Conservation (phyloP, 768 basidiomycete species). For the Pseudohyphozyma bogoriensis region DNA sequence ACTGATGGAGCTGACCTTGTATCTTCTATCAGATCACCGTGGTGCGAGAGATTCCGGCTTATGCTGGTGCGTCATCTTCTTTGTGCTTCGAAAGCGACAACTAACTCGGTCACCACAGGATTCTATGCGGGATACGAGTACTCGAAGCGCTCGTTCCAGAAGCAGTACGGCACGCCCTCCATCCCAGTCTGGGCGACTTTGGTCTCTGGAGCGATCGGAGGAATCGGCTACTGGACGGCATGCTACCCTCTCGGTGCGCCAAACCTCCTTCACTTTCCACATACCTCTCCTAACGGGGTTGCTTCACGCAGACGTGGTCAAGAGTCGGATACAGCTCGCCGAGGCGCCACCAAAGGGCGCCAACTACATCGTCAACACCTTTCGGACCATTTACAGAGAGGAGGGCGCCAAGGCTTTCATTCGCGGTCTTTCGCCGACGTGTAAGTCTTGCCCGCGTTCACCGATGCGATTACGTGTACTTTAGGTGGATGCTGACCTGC, state of each 20-base stretch:
- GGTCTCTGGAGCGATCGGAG: constrained; percentile 50
- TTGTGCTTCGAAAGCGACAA: background rate
- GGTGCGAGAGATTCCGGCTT: constrained; percentile 87
- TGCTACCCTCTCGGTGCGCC: constrained; percentile 40
- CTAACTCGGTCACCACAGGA: constrained; percentile 2
- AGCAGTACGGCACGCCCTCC: constrained; percentile 40
- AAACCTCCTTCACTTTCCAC: background rate
- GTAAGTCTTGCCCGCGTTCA: constrained; percentile 20
- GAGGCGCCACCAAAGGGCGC: constrained; percentile 28
- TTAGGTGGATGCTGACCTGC: no score
- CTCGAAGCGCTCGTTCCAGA: constrained; percentile 64
- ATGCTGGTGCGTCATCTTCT: constrained; percentile 42
- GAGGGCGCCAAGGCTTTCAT: constrained; percentile 30
- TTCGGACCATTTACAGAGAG: constrained; percentile 26
- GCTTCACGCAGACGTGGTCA: constrained; percentile 15
- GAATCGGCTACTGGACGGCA: constrained; percentile 83
- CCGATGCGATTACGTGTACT: no score
- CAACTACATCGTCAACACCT: constrained; percentile 30
- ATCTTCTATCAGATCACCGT: constrained; percentile 59
- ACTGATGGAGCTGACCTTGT: background rate
- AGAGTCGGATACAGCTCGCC: constrained; percentile 32
- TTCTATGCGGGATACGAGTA: constrained; percentile 68
- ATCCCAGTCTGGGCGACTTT: constrained; percentile 77
- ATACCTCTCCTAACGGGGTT: background rate
- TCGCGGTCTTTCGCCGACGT: constrained; percentile 34